Percentiles rank a stretch among this genome's conserved stretches.
phyloP scores from a whole-genome alignment of 2,329 filamentous ascomycete species.

The Myriosclerotinia duriaeana region DNA sequence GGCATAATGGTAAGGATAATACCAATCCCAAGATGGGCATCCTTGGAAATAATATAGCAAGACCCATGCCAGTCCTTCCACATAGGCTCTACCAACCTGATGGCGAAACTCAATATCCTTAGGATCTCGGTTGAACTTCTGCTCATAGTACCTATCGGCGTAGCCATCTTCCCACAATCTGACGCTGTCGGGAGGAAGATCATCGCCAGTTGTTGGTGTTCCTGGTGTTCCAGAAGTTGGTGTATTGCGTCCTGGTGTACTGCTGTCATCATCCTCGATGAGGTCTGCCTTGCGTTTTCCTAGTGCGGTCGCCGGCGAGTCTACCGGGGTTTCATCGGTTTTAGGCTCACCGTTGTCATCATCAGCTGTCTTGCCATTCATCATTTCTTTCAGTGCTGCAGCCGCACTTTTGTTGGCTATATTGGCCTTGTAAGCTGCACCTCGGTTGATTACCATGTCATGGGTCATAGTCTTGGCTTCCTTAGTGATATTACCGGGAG shows the following conservation, averaged over 20 bases:
- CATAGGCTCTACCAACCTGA: conserved; percentile 86
- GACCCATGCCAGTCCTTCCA: conserved; percentile 93
- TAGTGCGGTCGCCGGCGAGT: conserved; percentile 51
- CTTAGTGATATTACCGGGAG: conserved; percentile 55
- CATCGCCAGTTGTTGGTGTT: conserved; percentile 50
- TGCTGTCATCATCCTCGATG: conserved; percentile 59
- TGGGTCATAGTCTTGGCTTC: conserved; percentile 69
- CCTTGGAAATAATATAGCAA: conserved; percentile 97
- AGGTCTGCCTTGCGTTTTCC: conserved; percentile 77
- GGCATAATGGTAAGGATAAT: conserved; percentile 97
- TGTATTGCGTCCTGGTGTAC: conserved; percentile 59
- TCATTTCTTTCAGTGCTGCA: conserved; percentile 77
- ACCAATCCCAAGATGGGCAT: conserved; percentile 98
- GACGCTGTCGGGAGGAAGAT: conserved; percentile 74
- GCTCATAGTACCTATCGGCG: conserved; percentile 91
- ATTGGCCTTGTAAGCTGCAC: conserved; percentile 65
- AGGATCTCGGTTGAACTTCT: conserved; percentile 86
- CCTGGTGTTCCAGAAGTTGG: conserved; percentile 51
- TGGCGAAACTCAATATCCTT: conserved; percentile 83
- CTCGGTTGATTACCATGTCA: conserved; percentile 81
- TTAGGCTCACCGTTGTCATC: conserved; percentile 25
- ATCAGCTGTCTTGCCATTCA: conserved; percentile 46
- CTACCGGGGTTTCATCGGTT: conserved; percentile 30
- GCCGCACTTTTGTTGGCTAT: conserved; percentile 92
- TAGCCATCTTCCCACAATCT: conserved; percentile 95